phyloP scores from a whole-genome alignment of 2,329 filamentous ascomycete genomes.

The Zarea fungicola region DNA sequence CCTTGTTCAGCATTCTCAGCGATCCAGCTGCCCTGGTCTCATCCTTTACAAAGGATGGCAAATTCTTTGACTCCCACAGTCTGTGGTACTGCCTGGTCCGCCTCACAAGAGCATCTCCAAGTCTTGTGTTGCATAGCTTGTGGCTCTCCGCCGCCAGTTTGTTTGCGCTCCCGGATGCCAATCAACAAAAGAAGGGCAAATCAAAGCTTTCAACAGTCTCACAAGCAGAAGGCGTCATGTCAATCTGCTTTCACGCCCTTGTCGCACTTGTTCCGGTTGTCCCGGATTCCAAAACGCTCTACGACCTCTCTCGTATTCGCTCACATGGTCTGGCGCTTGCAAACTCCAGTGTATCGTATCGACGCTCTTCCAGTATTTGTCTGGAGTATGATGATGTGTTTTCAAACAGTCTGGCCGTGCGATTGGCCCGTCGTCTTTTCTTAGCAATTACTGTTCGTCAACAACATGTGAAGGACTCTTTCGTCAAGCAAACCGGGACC shows the following conservation, averaged over 20 bases:
- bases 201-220: slow-evolving; percentile 23
- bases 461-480: slow-evolving; percentile 44
- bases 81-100: slow-evolving; percentile 60
- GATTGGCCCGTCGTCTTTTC: slow-evolving; percentile 54
- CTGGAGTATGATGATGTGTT: slow-evolving; percentile 60
- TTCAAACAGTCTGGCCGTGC: slow-evolving; percentile 53
- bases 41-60: slow-evolving; percentile 51
- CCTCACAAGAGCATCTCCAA: slow-evolving; percentile 52
- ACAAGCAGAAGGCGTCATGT: slow-evolving; percentile 49
- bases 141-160: slow-evolving; percentile 57
- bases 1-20: slow-evolving; percentile 58
- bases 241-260: slow-evolving; percentile 58
- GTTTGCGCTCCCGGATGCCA: slow-evolving; percentile 49
- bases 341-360: slow-evolving; percentile 39
- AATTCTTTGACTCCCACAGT: slow-evolving; percentile 54
- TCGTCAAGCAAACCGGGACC: too few species aligned
- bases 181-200: neutral
- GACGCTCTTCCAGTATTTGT: slow-evolving; percentile 45
- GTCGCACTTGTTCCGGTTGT: slow-evolving; percentile 52
- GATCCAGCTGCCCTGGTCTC: slow-evolving; percentile 48
- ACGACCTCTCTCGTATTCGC: slow-evolving; percentile 56
- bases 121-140: slow-evolving; percentile 57
- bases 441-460: slow-evolving; percentile 49
- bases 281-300: slow-evolving; percentile 41
- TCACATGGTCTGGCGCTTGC: slow-evolving; percentile 48